phyloP scores from a whole-genome alignment of 176 grass and related monocot species.

The Aegilops longissima region DNA sequence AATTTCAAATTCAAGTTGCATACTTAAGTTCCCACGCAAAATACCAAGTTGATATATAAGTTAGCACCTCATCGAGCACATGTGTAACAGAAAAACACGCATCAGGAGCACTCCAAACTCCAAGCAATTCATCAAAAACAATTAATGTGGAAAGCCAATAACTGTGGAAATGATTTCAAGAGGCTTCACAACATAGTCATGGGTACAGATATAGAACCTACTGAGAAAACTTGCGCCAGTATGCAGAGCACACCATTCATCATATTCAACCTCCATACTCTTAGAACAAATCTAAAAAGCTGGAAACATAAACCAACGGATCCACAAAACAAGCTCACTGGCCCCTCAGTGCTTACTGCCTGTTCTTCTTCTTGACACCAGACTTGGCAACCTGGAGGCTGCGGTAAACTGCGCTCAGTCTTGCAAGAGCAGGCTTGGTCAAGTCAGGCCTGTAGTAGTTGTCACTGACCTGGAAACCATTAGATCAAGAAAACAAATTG shows the following conservation, averaged over 20 bases:
- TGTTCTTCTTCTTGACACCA: conserved; percentile 84
- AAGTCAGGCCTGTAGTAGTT: conserved; percentile 90
- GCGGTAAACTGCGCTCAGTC: conserved; percentile 62
- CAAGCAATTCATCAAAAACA: background rate
- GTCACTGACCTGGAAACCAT: conserved; percentile 48
- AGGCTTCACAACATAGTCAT: background rate
- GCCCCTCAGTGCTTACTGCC: conserved; percentile 32
- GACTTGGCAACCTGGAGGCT: conserved; percentile 86
- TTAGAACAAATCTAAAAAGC: background rate
- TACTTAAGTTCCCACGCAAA: too few relatives aligned
- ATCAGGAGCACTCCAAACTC: background rate
- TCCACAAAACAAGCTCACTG: background rate
- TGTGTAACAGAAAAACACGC: background rate
- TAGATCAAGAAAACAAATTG: background rate
- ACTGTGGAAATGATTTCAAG: background rate
- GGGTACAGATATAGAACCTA: conserved; percentile 24
- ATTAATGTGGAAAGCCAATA: background rate
- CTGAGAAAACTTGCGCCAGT: background rate
- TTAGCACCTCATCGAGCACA: background rate
- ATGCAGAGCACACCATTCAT: background rate
- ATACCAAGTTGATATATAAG: too few relatives aligned
- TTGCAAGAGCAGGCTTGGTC: conserved; percentile 67
- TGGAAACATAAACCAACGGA: conserved; percentile 12
- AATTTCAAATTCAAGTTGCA: background rate
- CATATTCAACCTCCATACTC: conserved; percentile 1